Conservation (phyloP, 441 rosid genomes). For the Eruca vesicaria region DNA sequence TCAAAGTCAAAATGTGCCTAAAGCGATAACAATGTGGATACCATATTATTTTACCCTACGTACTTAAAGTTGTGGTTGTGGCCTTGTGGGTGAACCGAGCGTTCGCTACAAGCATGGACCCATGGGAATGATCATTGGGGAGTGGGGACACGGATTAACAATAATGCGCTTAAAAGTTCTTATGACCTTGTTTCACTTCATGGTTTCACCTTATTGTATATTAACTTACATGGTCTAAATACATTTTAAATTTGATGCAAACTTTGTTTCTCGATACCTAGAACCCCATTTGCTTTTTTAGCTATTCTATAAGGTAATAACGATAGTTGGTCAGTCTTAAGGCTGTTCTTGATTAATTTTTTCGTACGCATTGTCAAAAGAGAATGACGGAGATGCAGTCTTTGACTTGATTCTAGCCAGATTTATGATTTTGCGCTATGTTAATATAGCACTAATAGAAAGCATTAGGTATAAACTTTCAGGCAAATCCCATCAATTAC, state of each 20-base stretch:
- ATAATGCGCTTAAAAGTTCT: slow-evolving; percentile 18
- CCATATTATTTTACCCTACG: neutral
- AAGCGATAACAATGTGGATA: neutral
- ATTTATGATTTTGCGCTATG: neutral
- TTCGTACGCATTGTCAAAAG: neutral
- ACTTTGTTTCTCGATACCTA: neutral
- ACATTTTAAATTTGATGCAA: neutral
- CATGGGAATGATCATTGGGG: slow-evolving; percentile 10
- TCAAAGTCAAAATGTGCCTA: neutral
- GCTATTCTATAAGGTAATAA: neutral
- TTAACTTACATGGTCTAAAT: neutral
- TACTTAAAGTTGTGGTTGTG: neutral
- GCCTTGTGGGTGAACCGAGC: neutral
- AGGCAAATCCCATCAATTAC: no score
- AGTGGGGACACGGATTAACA: slow-evolving; percentile 8
- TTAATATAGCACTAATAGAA: neutral
- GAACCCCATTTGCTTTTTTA: no score
- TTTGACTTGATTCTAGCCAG: neutral
- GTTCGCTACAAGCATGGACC: slow-evolving; percentile 18
- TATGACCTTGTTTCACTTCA: neutral
- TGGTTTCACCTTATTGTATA: slow-evolving; percentile 8
- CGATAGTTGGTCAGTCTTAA: neutral
- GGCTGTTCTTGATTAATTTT: neutral
- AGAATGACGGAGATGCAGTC: neutral
- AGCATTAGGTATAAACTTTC: no score